Percentiles rank a stretch among this genome's conserved stretches.
Evolutionary conservation across 169 alveolate species (phyloP).

Genomic region (Perkinsus olseni): DNA sequence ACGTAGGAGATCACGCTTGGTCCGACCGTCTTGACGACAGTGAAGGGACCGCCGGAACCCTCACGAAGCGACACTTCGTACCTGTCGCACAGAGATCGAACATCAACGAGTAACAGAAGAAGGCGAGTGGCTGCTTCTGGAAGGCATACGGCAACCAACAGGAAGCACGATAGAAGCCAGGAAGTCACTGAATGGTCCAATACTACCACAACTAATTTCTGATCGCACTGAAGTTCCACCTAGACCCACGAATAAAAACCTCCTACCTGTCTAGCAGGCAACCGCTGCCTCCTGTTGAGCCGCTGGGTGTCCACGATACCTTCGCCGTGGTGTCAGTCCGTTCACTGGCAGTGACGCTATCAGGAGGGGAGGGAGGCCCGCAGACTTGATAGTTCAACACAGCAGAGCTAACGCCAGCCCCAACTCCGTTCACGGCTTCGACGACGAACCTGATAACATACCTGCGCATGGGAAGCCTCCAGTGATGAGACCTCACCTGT

Average conservation of each 20-base stretch:
- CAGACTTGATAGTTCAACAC: conserved; percentile 5
- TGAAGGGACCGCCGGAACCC: not conserved
- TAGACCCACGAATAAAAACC: no score
- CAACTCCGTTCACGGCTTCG: conserved; percentile 9
- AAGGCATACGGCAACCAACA: no score
- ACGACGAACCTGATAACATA: conserved; percentile 4
- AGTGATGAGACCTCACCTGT: not conserved
- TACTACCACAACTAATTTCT: no score
- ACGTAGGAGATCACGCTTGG: not conserved
- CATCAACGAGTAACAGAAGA: not conserved
- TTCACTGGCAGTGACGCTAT: not conserved
- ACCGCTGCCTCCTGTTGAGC: not conserved
- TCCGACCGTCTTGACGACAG: not conserved
- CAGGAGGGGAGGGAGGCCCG: not conserved
- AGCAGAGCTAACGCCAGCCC: not conserved
- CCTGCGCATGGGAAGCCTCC: no score
- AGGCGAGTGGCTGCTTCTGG: no score
- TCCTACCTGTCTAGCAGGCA: not conserved
- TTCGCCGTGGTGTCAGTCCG: not conserved
- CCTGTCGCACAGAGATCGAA: not conserved
- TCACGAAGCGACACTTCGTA: not conserved
- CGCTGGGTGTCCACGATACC: not conserved
- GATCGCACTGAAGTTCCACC: no score
- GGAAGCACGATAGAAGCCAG: no score
- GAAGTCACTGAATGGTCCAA: no score